Evolutionary conservation across 73 alveolate species (phyloP).

Genomic region (Paramecium primaurelia): DNA sequence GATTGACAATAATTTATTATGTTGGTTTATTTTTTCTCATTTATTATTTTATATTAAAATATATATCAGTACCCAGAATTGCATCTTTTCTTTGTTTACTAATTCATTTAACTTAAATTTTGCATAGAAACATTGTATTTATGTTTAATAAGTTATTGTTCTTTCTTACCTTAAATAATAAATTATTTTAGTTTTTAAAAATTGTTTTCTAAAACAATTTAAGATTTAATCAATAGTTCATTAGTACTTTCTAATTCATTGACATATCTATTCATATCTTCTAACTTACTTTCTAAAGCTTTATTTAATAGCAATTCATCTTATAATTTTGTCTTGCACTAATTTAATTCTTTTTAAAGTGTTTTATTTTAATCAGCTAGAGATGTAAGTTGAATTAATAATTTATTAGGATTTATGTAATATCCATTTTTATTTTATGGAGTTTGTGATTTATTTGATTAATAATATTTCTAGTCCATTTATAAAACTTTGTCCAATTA

Average conservation of each 20-base stretch:
- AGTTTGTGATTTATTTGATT: not conserved
- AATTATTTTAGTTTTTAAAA: not conserved
- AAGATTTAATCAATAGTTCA: slow-evolving; percentile 1
- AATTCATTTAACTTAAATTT: not conserved
- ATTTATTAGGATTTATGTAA: not conserved
- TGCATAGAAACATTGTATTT: not conserved
- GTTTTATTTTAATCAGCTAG: not conserved
- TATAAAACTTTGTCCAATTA: not conserved
- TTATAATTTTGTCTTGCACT: not conserved
- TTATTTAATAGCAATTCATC: slow-evolving; percentile 7
- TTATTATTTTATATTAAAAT: not conserved
- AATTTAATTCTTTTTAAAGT: not conserved
- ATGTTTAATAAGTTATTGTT: not conserved
- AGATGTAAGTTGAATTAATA: not conserved
- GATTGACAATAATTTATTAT: not conserved
- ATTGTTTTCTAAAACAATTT: not conserved
- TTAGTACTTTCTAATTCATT: not conserved
- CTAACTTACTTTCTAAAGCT: not conserved
- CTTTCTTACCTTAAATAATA: not conserved
- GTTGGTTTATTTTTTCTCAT: not conserved
- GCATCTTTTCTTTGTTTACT: not conserved
- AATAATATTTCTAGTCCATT: not conserved
- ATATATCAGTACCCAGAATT: not conserved
- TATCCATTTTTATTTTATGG: not conserved
- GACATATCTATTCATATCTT: not conserved